Percentiles rank a stretch among this genome's conserved stretches.
phyloP scores from a whole-genome alignment of 1,139 yeast species.

The Candida smagusa region DNA sequence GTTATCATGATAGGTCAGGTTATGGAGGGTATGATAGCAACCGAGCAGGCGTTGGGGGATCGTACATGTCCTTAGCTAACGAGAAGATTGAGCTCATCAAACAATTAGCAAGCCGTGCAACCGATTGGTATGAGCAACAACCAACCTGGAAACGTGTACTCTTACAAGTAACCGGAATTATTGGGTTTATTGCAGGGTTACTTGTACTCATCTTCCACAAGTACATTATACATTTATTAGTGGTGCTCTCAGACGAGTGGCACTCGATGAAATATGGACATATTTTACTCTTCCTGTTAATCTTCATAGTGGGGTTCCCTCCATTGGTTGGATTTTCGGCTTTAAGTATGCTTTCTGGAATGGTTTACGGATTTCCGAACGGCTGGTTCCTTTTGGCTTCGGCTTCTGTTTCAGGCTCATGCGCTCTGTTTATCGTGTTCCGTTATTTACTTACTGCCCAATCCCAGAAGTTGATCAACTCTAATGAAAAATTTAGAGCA shows the following conservation, averaged over 20 bases:
- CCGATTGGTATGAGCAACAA: constrained; percentile 14
- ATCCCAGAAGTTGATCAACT: constrained; percentile 47
- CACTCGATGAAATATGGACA: constrained; percentile 47
- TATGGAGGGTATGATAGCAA: too few relatives aligned
- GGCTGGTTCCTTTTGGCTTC: constrained; percentile 79
- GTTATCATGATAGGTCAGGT: too few relatives aligned
- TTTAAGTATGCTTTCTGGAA: constrained; percentile 67
- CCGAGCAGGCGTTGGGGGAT: neutral
- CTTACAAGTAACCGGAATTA: constrained; percentile 11
- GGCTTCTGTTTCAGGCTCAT: constrained; percentile 73
- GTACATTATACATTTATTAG: constrained; percentile 40
- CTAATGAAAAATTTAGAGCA: constrained; percentile 69
- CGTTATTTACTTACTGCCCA: constrained; percentile 55
- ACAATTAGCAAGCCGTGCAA: constrained; percentile 2
- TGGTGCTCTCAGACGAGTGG: constrained; percentile 47
- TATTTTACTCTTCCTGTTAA: constrained; percentile 46
- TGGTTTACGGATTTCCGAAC: constrained; percentile 74
- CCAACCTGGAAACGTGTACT: constrained; percentile 10
- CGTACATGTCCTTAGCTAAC: constrained; percentile 3
- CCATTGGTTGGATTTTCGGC: constrained; percentile 84
- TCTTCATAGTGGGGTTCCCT: constrained; percentile 63
- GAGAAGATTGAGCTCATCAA: constrained; percentile 3
- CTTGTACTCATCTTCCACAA: constrained; percentile 47
- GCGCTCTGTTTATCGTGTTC: constrained; percentile 66
- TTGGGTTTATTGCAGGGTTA: constrained; percentile 22